phyloP scores from a whole-genome alignment of 202 grass and related monocot species.

The Eragrostis tef region DNA sequence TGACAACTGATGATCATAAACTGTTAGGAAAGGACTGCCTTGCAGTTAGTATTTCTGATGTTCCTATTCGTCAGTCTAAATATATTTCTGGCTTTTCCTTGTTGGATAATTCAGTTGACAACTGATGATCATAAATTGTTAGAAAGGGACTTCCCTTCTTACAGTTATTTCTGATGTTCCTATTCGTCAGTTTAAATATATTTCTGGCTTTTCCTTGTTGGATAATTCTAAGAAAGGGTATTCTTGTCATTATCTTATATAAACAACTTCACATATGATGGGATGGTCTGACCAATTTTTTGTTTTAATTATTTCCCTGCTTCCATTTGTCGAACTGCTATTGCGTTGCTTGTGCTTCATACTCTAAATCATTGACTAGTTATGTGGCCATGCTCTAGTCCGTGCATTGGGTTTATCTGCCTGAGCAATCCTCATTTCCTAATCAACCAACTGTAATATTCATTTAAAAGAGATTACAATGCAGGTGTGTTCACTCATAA shows the following conservation, averaged over 20 bases:
- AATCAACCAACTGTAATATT: not conserved
- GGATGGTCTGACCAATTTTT: not conserved
- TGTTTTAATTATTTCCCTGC: not conserved
- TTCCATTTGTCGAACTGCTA: not conserved
- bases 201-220: not conserved
- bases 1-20: not conserved
- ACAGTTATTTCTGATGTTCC: not conserved
- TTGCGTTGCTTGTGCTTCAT: not conserved
- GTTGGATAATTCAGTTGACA: not conserved
- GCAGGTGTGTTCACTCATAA: no score
- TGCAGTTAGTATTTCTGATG: slow-evolving; percentile 2
- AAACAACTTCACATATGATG: not conserved
- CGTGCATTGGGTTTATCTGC: not conserved
- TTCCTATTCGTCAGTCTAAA: not conserved
- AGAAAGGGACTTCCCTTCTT: not conserved
- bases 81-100: not conserved
- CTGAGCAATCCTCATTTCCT: not conserved
- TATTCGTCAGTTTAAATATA: not conserved
- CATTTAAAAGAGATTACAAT: no score
- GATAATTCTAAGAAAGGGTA: not conserved
- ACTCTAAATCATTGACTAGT: not conserved
- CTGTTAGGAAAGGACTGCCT: not conserved
- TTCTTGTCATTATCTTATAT: not conserved
- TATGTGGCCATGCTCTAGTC: not conserved
- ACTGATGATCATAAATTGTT: no score